These are phyloP conservation scores for Clonostachys solani DNA, from an alignment of 2,329 filamentous ascomycete genomes.

Conservation along the genomic window DNA sequence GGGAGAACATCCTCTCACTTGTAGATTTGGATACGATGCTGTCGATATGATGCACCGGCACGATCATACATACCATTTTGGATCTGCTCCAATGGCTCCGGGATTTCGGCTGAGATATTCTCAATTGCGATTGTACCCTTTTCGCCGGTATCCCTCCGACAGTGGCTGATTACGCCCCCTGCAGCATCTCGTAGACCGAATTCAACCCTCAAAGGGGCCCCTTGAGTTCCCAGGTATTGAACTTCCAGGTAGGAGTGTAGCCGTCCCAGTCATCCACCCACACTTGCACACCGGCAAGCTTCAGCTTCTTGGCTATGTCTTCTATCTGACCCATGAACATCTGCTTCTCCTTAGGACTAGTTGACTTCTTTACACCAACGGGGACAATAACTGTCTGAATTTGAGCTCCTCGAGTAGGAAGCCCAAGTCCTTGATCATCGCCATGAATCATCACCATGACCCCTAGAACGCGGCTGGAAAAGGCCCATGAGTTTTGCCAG, in stretches of 20 bases:
- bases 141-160: constrained; percentile 81
- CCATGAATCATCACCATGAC: constrained; percentile 99
- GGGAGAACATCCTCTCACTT: constrained; percentile 92
- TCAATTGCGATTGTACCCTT: constrained; percentile 77
- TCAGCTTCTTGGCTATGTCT: constrained; percentile 63
- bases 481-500: constrained; percentile 99
- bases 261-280: constrained; percentile 83
- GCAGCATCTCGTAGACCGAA: constrained; percentile 94
- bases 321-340: constrained; percentile 74
- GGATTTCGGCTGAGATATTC: constrained; percentile 69
- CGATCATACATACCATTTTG: constrained; percentile 76
- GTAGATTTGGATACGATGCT: constrained; percentile 76
- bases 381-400: constrained; percentile 84
- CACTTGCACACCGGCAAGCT: constrained; percentile 69
- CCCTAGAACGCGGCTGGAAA: constrained; percentile 94
- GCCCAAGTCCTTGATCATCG: constrained; percentile 90
- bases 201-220: constrained; percentile 88
- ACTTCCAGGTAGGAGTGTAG: constrained; percentile 95
- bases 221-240: constrained; percentile 99
- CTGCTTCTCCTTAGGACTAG: constrained; percentile 71
- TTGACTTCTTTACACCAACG: constrained; percentile 89
- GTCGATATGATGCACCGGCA: constrained; percentile 73
- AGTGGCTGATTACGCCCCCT: constrained; percentile 77
- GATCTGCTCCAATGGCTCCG: constrained; percentile 82
- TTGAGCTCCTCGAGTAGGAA: constrained; percentile 86